Evolutionary conservation across 192 early-diverging fungal species (phyloP).

Genomic region (Gorgonomyces haynaldii): DNA sequence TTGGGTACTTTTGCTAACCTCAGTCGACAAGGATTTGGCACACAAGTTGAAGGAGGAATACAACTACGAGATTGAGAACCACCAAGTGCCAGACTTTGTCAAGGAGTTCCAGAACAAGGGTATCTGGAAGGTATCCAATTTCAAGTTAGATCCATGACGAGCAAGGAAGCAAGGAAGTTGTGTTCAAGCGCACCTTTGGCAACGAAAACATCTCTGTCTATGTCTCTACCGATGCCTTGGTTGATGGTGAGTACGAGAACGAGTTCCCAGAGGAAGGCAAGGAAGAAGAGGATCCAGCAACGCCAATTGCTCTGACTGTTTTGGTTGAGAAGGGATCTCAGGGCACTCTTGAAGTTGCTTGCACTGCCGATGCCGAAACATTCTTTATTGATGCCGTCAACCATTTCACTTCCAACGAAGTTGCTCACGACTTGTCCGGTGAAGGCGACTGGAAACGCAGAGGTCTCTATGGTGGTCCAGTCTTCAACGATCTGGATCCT

Average conservation of each 20-base stretch:
- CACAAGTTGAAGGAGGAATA: constrained; percentile 65
- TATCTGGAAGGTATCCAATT: constrained; percentile 26
- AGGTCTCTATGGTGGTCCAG: constrained; percentile 79
- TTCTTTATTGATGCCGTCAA: constrained; percentile 77
- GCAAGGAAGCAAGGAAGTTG: constrained; percentile 64
- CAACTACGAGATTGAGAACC: constrained; percentile 57
- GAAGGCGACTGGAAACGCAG: constrained; percentile 85
- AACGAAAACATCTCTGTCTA: constrained; percentile 84
- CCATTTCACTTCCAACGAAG: constrained; percentile 49
- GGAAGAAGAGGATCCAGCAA: constrained; percentile 48
- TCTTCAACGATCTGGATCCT: constrained; percentile 84
- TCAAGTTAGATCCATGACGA: constrained; percentile 62
- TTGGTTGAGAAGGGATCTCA: constrained; percentile 61
- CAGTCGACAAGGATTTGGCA: constrained; percentile 57
- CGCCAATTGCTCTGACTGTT: constrained; percentile 69
- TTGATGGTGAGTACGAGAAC: constrained; percentile 41
- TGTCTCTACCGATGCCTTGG: constrained; percentile 79
- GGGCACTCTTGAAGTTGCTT: constrained; percentile 72
- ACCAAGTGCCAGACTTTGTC: constrained; percentile 58
- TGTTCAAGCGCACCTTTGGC: constrained; percentile 72
- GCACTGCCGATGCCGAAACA: constrained; percentile 68
- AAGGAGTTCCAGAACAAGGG: constrained; percentile 56
- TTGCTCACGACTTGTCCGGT: constrained; percentile 51
- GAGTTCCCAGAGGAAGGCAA: constrained; percentile 50
- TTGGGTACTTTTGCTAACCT: not conserved